Conservation (phyloP, 345 rosid species). For the Bruguiera sexangula region DNA sequence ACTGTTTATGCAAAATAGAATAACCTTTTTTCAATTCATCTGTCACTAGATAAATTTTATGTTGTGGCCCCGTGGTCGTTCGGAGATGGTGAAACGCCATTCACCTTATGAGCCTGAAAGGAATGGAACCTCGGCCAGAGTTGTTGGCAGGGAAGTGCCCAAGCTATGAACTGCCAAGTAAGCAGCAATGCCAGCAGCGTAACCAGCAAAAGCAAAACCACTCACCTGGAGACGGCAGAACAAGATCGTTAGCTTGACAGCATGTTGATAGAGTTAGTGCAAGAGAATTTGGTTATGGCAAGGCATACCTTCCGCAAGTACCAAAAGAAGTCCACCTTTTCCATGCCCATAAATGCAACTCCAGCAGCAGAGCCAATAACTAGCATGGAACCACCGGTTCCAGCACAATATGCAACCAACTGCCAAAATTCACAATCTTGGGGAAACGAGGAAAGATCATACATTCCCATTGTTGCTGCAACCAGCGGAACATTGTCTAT, state of each 20-base stretch:
- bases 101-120: slow-evolving; percentile 43
- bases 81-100: slow-evolving; percentile 34
- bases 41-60: not conserved
- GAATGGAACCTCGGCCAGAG: slow-evolving; percentile 29
- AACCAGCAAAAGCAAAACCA: slow-evolving; percentile 92
- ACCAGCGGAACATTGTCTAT: slow-evolving; percentile 91
- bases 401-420: slow-evolving; percentile 86
- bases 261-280: not conserved
- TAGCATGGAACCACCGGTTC: slow-evolving; percentile 76
- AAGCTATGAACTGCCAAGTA: slow-evolving; percentile 28
- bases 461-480: slow-evolving; percentile 98
- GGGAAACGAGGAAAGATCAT: slow-evolving; percentile 77
- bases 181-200: slow-evolving; percentile 30
- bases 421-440: slow-evolving; percentile 94
- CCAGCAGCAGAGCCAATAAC: slow-evolving; percentile 92
- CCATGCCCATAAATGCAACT: slow-evolving; percentile 99
- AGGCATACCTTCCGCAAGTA: slow-evolving; percentile 69
- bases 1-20: not conserved
- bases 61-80: not conserved
- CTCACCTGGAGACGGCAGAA: slow-evolving; percentile 55
- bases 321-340: slow-evolving; percentile 96
- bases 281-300: slow-evolving; percentile 34
- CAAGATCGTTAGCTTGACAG: slow-evolving; percentile 1
- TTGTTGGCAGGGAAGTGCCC: slow-evolving; percentile 22
- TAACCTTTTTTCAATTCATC: not conserved